These are phyloP conservation scores for Tuber indicum DNA, from an alignment of 495 filamentous ascomycete genomes.

Conservation along the genomic window DNA sequence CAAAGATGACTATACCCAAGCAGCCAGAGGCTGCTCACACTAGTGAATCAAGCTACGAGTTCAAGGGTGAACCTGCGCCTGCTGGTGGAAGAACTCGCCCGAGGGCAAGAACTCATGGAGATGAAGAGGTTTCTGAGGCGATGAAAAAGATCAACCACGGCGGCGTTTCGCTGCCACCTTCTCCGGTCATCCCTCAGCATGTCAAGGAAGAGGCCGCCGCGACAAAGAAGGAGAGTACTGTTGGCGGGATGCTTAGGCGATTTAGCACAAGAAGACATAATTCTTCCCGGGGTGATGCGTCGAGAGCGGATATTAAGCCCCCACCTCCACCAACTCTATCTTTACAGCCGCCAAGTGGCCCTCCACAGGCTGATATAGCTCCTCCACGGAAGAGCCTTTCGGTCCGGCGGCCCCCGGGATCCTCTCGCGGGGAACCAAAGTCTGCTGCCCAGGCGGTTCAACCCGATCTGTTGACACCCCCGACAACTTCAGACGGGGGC, in stretches of 20 bases:
- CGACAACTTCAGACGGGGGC: constrained; percentile 53
- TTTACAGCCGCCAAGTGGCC: constrained; percentile 51
- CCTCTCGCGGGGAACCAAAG: constrained; percentile 52
- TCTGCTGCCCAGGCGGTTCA: constrained; percentile 55
- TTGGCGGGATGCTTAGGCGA: constrained; percentile 75
- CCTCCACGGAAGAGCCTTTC: constrained; percentile 71
- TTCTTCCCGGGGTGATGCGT: constrained; percentile 49
- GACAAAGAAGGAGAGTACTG: constrained; percentile 76
- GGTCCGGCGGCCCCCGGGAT: constrained; percentile 62
- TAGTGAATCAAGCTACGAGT: constrained; percentile 70
- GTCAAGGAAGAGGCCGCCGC: constrained; percentile 54
- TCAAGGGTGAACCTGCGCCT: constrained; percentile 66
- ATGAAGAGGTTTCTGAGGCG: constrained; percentile 77
- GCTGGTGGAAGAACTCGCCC: constrained; percentile 73
- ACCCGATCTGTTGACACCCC: constrained; percentile 65
- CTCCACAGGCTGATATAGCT: constrained; percentile 56
- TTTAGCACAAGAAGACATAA: constrained; percentile 79
- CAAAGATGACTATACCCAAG: constrained; percentile 31
- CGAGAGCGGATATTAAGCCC: constrained; percentile 44
- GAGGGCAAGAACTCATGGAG: constrained; percentile 85
- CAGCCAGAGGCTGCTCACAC: constrained; percentile 83
- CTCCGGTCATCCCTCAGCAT: constrained; percentile 53
- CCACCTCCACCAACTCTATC: constrained; percentile 36
- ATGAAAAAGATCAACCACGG: constrained; percentile 65
- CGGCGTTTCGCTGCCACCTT: constrained; percentile 49